Percentiles rank a stretch among this genome's conserved stretches.
Conservation (phyloP, 345 rosid species). For the Arabidopsis suecica region DNA sequence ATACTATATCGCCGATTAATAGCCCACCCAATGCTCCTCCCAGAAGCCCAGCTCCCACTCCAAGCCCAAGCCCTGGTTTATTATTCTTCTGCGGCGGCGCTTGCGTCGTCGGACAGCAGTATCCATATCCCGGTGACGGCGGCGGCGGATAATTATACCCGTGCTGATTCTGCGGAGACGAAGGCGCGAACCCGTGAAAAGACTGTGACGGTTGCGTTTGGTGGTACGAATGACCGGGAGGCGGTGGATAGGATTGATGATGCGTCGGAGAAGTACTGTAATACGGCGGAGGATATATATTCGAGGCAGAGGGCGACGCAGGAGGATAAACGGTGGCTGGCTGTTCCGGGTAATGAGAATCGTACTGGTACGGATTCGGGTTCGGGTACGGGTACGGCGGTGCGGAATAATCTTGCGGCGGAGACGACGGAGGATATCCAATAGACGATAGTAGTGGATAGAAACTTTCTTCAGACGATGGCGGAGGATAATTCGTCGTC, state of each 20-base stretch:
- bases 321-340: slow-evolving; percentile 26
- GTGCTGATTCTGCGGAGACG: slow-evolving; percentile 17
- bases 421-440: slow-evolving; percentile 43
- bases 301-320: slow-evolving; percentile 11
- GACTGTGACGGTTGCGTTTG: slow-evolving; percentile 38
- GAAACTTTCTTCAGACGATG: slow-evolving; percentile 7
- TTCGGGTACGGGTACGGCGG: slow-evolving; percentile 26
- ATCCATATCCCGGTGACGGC: slow-evolving; percentile 44
- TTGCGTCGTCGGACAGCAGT: slow-evolving; percentile 52
- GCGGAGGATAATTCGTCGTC: slow-evolving; percentile 31
- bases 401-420: slow-evolving; percentile 29
- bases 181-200: slow-evolving; percentile 30
- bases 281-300: slow-evolving; percentile 29
- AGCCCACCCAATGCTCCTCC: slow-evolving; percentile 85
- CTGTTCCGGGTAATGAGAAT: slow-evolving; percentile 32
- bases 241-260: slow-evolving; percentile 29
- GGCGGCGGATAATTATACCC: slow-evolving; percentile 46
- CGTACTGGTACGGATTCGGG: slow-evolving; percentile 16
- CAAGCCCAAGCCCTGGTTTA: slow-evolving; percentile 51
- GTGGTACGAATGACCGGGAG: slow-evolving; percentile 34
- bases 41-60: slow-evolving; percentile 72
- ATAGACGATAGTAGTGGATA: slow-evolving; percentile 39
- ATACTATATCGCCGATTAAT: slow-evolving; percentile 70
- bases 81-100: slow-evolving; percentile 54
- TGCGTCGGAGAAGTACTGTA: slow-evolving; percentile 16